phyloP scores from a whole-genome alignment of 345 rosid genomes.

The Anacardium occidentale region DNA sequence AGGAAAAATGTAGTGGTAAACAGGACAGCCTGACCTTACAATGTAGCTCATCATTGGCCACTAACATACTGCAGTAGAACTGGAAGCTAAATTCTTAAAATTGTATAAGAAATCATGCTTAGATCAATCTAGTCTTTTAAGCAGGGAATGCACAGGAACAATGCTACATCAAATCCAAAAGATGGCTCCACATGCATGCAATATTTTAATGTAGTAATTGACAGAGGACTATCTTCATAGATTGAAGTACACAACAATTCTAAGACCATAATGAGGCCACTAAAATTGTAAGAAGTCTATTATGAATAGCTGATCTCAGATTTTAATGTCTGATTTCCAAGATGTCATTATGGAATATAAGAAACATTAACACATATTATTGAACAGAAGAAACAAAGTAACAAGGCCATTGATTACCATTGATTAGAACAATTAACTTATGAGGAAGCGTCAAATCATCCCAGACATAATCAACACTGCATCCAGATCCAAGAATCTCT shows the following conservation, averaged over 20 bases:
- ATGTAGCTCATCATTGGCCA: background rate
- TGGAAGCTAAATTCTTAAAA: background rate
- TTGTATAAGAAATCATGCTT: background rate
- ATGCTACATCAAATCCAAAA: background rate
- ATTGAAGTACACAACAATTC: background rate
- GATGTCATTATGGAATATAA: background rate
- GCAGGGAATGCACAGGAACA: background rate
- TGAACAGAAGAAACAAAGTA: background rate
- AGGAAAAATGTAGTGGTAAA: background rate
- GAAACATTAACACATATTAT: background rate
- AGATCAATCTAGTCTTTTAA: background rate
- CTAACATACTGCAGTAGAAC: background rate
- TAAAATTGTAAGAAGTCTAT: background rate
- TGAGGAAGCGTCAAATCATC: conserved; percentile 89
- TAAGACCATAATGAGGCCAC: background rate
- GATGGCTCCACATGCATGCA: background rate
- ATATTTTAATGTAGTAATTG: background rate
- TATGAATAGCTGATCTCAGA: background rate
- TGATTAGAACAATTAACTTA: conserved; percentile 69
- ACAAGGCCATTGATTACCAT: conserved; percentile 44
- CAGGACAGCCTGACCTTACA: background rate
- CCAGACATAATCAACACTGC: conserved; percentile 75
- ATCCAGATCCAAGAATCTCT: conserved; percentile 76
- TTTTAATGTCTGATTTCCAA: background rate
- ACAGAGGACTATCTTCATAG: background rate